phyloP scores from a whole-genome alignment of 805 yeast species.

The Ogataea paraovalis region DNA sequence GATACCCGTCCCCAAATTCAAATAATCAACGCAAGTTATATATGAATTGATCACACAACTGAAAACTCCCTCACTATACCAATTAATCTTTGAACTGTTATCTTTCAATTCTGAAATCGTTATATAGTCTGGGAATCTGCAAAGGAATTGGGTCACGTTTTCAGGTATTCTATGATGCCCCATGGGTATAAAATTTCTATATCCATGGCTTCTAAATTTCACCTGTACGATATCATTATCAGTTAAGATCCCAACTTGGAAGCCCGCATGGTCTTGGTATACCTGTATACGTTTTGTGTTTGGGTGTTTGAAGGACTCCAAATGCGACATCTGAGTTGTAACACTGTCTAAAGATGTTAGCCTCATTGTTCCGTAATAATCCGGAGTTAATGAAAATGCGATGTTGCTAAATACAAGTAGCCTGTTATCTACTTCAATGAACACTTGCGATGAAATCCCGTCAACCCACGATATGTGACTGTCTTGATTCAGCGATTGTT shows the following conservation, averaged over 20 bases:
- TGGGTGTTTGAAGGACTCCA: too few relatives aligned
- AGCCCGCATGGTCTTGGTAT: too few relatives aligned
- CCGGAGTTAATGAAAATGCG: neutral
- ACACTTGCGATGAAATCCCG: neutral
- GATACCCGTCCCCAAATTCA: neutral
- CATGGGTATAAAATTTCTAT: too few relatives aligned
- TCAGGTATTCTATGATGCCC: neutral
- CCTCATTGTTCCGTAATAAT: neutral
- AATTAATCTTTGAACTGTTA: neutral
- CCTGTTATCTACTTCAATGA: neutral
- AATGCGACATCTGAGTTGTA: too few relatives aligned
- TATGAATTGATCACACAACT: neutral
- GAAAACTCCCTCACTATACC: neutral
- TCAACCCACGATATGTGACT: constrained; percentile 1
- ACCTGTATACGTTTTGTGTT: too few relatives aligned
- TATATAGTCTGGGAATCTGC: neutral
- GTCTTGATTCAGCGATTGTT: too few relatives aligned
- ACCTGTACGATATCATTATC: too few relatives aligned
- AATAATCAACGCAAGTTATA: neutral
- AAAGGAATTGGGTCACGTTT: neutral
- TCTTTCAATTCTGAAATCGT: neutral
- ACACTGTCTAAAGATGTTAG: too few relatives aligned
- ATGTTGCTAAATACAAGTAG: neutral
- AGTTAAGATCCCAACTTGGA: too few relatives aligned
- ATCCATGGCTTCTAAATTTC: too few relatives aligned